Conservation (phyloP, 139 green algal genomes). For the Volvox reticuliferus region DNA sequence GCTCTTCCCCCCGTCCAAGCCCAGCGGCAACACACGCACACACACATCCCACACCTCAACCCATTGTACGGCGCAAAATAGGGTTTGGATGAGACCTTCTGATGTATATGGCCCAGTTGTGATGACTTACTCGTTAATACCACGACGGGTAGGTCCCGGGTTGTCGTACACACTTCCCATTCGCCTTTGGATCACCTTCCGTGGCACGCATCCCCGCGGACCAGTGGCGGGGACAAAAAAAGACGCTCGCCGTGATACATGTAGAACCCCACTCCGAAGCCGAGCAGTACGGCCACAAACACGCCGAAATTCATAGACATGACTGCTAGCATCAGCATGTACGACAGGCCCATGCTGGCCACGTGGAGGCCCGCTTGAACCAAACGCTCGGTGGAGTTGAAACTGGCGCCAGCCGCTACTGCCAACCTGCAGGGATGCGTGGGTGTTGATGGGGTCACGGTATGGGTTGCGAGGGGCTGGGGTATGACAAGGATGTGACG, state of each 20-base stretch:
- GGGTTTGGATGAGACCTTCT: neutral
- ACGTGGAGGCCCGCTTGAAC: neutral
- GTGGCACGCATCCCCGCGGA: slow-evolving; percentile 22
- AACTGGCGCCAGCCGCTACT: too few species aligned
- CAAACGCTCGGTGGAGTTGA: neutral
- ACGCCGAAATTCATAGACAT: slow-evolving; percentile 35
- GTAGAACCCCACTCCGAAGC: slow-evolving; percentile 16
- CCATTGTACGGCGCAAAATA: neutral
- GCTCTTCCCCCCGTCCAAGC: neutral
- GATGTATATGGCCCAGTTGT: neutral
- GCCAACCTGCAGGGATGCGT: too few species aligned
- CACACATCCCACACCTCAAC: neutral
- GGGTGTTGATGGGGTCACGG: neutral
- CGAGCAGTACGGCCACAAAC: slow-evolving; percentile 10
- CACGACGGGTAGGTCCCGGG: neutral
- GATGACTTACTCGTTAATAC: neutral
- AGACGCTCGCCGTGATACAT: neutral
- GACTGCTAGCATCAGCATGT: slow-evolving; percentile 31
- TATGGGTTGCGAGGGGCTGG: neutral
- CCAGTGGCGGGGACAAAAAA: neutral
- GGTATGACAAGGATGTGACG: neutral
- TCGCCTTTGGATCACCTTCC: neutral
- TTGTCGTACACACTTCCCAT: neutral
- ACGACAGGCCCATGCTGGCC: slow-evolving; percentile 2
- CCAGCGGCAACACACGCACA: neutral